Evolutionary conservation across 768 basidiomycete genomes (phyloP), one percentile per base, ranked within the genome.

Genomic region (Tylopilus rubrobrunneus): DNA sequence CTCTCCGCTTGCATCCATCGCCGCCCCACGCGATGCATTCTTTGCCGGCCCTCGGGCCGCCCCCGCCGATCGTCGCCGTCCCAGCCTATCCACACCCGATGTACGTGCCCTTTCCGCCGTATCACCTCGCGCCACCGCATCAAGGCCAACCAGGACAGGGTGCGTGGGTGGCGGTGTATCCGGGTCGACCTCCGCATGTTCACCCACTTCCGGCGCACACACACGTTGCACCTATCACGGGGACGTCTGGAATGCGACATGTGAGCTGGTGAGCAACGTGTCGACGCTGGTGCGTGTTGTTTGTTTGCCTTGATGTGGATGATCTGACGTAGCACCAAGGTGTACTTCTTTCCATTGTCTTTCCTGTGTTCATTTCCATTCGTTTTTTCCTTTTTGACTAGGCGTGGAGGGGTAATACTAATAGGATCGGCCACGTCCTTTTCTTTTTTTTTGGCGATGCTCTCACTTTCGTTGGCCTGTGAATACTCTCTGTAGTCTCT

Each of bases 91-190:
- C 60, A 14, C 65, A 48, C 19, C 49, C 60, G 45, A 25, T 65
- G 47, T 66, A 62, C 25, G 43, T 67, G n/a, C 58, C 64, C 1
- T 67, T 59, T 51, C 25, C 60, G 36, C 60, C 45, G 31, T 66
- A 67, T 42, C 57, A 47, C 28, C 15, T 63, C 17, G 39, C 58
- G 6, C 57, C 64, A 4, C 45, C 53, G 45, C 61, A 45, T 36
- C 62, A 51, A 34, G 12, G 12, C 34, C 34, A 2, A 21, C 56
- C 45, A 25, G 56, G 47, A 11, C 64, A 58, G 23, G 64, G 62
- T 8, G 23, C 61, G n/a, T 66, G 64, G 64, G n/a, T 65, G 36
- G 51, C 64, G 3, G 44, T 66, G 4, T 66, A 66, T 46, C 62
- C 62, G 1, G 53, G 36, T 9, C 63, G 25, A 17, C 63, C 58